Base-by-base conservation (phyloP, 148 eudicot species). In the Pharnaceum exiguum region DNA sequence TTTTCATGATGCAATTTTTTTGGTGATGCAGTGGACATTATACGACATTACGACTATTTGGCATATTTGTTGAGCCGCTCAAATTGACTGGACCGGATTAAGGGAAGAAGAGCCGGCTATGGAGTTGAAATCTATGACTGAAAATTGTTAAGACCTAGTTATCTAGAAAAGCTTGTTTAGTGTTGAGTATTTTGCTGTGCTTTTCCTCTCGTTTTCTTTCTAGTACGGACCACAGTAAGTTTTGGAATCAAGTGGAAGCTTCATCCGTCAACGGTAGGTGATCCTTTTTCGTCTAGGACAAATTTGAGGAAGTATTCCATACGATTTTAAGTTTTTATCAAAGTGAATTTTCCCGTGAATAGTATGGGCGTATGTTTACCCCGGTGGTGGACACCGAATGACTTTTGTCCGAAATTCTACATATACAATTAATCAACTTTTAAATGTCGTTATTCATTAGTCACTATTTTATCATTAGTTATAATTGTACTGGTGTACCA, bases 181-280 rank as follows among this genome's bases (percentile, higher is more conserved):
- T 40, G 48, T 35, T 49, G 35, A 30, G 35, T 49, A 26, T 17
- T 57, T 49, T 49, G 57, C 16, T 66, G 37, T 49, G 51, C 32
- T 50, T 39, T 50, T 24, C 26, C 1, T 33, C 40, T 4, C 5
- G 17, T 7, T 27, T 35, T 46, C 38, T 29, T 15, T 15, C n/a
- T n/a, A n/a, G 42, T 40, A 9, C 24, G 68, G 25, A 31, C n/a
- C n/a, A n/a, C n/a, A n/a, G n/a, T n/a, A 31, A 27, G 27, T 0
- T 2, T 46, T 40, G 32, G 48, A 49, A 18, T 32, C 19, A 18
- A 37, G 15, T 66, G 11, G 11, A 15, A 59, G 31, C 2, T 9
- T 44, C 43, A 18, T 27, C 43, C 35, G 44, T 51, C 65, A 59
- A 51, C 30, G 71, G 42, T 67, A 31, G 65, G 65, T 51, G 28